Conservation (phyloP, 1,284 basidiomycete genomes). For the Moesziomyces aphidis region DNA sequence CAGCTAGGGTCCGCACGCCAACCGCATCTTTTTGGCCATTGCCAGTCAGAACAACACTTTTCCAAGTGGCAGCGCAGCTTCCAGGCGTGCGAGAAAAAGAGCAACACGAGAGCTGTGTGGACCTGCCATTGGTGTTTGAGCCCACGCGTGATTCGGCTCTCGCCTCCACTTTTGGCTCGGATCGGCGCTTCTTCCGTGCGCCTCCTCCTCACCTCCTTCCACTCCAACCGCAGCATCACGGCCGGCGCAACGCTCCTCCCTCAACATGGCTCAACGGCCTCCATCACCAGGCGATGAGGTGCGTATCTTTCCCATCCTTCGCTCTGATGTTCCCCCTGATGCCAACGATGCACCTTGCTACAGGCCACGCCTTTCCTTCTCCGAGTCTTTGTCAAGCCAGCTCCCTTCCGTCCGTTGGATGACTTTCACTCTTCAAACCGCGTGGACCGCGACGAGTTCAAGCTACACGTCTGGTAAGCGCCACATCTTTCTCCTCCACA, state of each 20-base stretch:
- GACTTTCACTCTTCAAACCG: constrained; percentile 36
- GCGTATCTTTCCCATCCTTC: not conserved
- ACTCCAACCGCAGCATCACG: not conserved
- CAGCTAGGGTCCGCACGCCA: not conserved
- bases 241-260: no score
- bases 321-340: no score
- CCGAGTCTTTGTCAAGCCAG: constrained; percentile 33
- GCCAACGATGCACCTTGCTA: not conserved
- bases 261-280: constrained; percentile 26
- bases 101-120: not conserved
- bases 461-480: constrained; percentile 55
- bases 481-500: not conserved
- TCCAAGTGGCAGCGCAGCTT: no score
- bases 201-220: constrained; percentile 2
- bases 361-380: constrained; percentile 49
- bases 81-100: not conserved
- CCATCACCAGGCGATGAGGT: constrained; percentile 48
- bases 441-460: constrained; percentile 35
- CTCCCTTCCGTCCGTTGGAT: constrained; percentile 37
- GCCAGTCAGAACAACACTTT: not conserved
- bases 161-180: not conserved
- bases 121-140: not conserved
- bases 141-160: not conserved
- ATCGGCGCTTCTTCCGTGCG: no score
- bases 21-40: not conserved